These are phyloP conservation scores for Blepharisma stoltei DNA, from an alignment of 73 alveolate genomes.

Conservation along the genomic window DNA sequence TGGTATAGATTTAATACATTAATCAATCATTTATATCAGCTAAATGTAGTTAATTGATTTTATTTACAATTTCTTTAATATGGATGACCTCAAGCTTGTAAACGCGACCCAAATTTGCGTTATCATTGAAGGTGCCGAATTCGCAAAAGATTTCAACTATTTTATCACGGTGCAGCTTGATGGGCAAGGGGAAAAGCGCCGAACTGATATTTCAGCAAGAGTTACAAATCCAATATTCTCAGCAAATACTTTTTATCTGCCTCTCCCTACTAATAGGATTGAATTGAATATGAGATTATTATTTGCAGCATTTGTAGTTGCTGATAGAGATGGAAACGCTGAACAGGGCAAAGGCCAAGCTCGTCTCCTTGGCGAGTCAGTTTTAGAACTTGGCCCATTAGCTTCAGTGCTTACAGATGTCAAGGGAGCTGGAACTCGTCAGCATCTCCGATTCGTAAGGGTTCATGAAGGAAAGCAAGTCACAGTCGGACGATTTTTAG, in stretches of 20 bases:
- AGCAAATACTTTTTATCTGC: conserved; percentile 92
- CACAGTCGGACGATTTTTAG: conserved; percentile 95
- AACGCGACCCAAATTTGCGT: conserved; percentile 49
- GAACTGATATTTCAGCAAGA: conserved; percentile 96
- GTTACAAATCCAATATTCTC: conserved; percentile 94
- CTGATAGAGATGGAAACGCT: conserved; percentile 86
- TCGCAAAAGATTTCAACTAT: conserved; percentile 94
- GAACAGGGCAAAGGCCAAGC: conserved; percentile 94
- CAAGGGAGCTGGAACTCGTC: conserved; percentile 93
- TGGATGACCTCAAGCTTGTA: conserved; percentile 29
- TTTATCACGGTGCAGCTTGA: conserved; percentile 94
- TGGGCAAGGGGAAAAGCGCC: conserved; percentile 95
- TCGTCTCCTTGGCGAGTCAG: conserved; percentile 94
- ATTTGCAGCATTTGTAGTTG: conserved; percentile 94
- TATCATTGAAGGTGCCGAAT: conserved; percentile 84
- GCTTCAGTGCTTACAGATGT: conserved; percentile 91
- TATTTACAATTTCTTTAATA: neutral
- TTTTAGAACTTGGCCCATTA: conserved; percentile 90
- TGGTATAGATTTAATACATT: too few relatives aligned
- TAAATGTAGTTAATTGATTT: too few relatives aligned
- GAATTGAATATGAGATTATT: conserved; percentile 71
- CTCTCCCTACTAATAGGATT: conserved; percentile 84
- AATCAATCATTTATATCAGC: too few relatives aligned
- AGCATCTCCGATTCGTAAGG: conserved; percentile 82
- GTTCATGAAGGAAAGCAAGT: conserved; percentile 83